Evolutionary conservation across 306 rosid genomes (phyloP), one percentile per base, ranked within the genome.

Genomic region (Dryas drummondii): DNA sequence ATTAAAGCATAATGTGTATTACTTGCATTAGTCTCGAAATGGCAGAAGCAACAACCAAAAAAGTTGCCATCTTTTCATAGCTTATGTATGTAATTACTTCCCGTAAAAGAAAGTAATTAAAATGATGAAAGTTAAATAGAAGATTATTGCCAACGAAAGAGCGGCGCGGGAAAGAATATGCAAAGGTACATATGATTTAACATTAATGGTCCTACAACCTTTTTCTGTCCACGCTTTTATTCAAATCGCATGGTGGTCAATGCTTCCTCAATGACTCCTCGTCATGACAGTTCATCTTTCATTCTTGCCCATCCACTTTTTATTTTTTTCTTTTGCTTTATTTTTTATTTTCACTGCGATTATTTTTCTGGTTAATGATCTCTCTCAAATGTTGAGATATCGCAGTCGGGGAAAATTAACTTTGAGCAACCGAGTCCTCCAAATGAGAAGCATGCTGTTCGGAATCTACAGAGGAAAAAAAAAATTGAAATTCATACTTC

Each of bases 391-490:
- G 85, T 73, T 84, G 76, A 72, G 76, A 80, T 42, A 83, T 86
- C 87, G 63, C 79, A 27, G 42, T 78, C 81, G 64, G 51, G 32
- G 83, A 84, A 76, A 86, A 67, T 73, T 59, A 70, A 75, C 64
- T 67, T 76, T 53, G 61, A 83, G 72, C 91, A 76, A 82, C 88
- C 76, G 45, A 63, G 68, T 55, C 76, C 73, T 61, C 66, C 61
- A 53, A 53, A 32, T 62, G 12, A 19, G 12, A 47, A 7, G 5
- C 15, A 65, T n/a, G 53, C 37, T 41, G 0, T 15, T 14, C 4
- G 7, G 27, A 55, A 40, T 41, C 2, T 4, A 50, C 22, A 22
- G 22, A 22, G 22, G 22, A 22, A 22, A 27, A 14, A 14, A 49
- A 9, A n/a, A 13, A 48, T 16, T 10, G 26, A 57, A 4, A 41